A percentile compares a stretch with the other conserved stretches of the same genome.
phyloP scores from a whole-genome alignment of 1,284 basidiomycete species.

The Athelia sp. region DNA sequence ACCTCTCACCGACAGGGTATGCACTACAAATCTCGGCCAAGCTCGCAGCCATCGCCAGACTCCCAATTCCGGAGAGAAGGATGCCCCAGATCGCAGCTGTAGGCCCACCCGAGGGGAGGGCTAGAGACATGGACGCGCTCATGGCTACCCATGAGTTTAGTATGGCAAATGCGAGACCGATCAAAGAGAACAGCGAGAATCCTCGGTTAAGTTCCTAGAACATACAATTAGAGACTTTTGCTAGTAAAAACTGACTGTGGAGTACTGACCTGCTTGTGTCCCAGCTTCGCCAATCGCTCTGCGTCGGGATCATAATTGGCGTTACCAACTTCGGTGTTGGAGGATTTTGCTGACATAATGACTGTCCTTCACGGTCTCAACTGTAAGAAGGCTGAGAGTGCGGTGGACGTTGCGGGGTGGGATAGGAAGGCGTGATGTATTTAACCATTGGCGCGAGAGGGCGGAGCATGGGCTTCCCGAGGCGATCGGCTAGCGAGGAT shows the following conservation, averaged over 20 bases:
- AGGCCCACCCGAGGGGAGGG: background rate
- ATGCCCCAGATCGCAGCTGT: slow-evolving; percentile 2
- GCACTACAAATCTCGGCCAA: slow-evolving; percentile 1
- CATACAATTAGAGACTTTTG: background rate
- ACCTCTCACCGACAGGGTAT: background rate
- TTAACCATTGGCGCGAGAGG: too few relatives aligned
- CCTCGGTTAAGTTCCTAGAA: background rate
- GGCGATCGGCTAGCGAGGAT: too few relatives aligned
- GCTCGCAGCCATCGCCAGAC: slow-evolving; percentile 1
- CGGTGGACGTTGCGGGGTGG: background rate
- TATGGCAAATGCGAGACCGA: background rate
- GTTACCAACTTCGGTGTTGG: background rate
- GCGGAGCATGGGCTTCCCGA: too few relatives aligned
- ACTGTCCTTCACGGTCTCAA: too few relatives aligned
- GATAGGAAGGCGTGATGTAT: too few relatives aligned
- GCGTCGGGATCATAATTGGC: background rate
- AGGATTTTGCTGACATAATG: too few relatives aligned
- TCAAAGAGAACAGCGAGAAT: background rate
- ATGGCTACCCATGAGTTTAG: slow-evolving; percentile 2
- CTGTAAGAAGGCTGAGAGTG: too few relatives aligned
- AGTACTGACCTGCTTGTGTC: background rate
- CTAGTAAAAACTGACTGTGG: background rate
- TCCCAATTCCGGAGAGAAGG: background rate
- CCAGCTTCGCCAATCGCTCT: background rate
- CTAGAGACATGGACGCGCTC: slow-evolving; percentile 1